Evolutionary conservation across 805 yeast genomes (phyloP), one percentile per base, ranked within the genome.

Genomic region (Grigorovia jiainica): DNA sequence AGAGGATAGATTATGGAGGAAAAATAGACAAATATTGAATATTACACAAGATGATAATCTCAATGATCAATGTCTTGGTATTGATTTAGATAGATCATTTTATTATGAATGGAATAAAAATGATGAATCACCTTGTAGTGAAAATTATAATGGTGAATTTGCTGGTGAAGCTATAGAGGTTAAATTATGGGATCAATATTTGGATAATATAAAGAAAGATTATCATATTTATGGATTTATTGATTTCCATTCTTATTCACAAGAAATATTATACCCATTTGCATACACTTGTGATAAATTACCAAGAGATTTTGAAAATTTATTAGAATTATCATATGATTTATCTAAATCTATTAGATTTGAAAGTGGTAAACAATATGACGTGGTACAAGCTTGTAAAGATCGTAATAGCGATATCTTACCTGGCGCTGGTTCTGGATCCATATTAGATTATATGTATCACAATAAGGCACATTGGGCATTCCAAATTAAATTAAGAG

Each of bases 21-120:
- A 87, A 55, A 87, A 86, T 61, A 71, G 95, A 46, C 96, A 87
- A 61, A 4, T 13, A 10, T 24, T 24, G 11, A n/a, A n/a, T n/a
- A n/a, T n/a, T n/a, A n/a, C n/a, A n/a, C n/a, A n/a, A n/a, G n/a
- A n/a, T n/a, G 75, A 76, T 41, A 80, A 92, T 0, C 73, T 68
- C 39, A 58, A 72, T 38, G 76, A 82, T 7, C 61, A 71, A 34
- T 87, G 97, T 59, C 67, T 71, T 38, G 97, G 97, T 8, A 75
- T 87, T 31, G 95, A 87, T 58, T 79, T 87, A 43, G 95, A 86
- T 56, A 94, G 82, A 55, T 81, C 94, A 1, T 84, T 79, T 61
- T 82, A 75, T 50, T 83, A 66, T 61, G 86, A 82, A 54, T 84
- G 87, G 80, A 69, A 66, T 39, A 73, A 79, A 13, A 53, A 60